Evolutionary conservation across 768 basidiomycete species (phyloP), one percentile per base, ranked within the genome.

Genomic region (Suillus fuscotomentosus): DNA sequence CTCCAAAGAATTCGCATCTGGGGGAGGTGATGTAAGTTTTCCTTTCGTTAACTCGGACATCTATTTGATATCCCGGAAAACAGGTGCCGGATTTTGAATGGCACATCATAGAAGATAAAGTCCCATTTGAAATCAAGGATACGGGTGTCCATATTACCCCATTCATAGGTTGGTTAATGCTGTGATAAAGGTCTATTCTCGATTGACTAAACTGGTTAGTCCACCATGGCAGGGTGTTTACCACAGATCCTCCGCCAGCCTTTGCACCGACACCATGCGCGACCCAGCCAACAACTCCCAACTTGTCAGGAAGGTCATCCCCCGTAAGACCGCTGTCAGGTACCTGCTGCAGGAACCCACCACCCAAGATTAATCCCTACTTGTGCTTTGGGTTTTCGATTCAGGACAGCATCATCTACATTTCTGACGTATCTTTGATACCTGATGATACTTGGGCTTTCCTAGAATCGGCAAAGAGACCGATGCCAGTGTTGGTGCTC

Each of bases 71-170:
- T 39, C 56, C 68, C 60, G 55, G 45, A 45, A 36, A 48, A 20
- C 65, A 94, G 88, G 88, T 95, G 14, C 94, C 94, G 6, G 87
- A 90, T 66, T 89, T 95, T 71, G 82, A 83, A 70, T 95, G 90
- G 89, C 89, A 92, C 68, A 85, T 95, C 60, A 87, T 95, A 67
- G 83, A 87, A 50, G 86, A 92, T 66, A 82, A 82, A 20, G 79
- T 82, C 31, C 82, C 87, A 2, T 91, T 95, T 67, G 85, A 88
- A 62, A 85, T 95, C 31, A 81, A 79, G 60, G 82, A 84, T 61
- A 90, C 86, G 3, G 87, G 86, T 5, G 82, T 92, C 65, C 69
- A 76, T 59, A 75, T 93, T 11, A 87, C 84, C 11, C 91, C 92
- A 8, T 86, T 92, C 70, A 77, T 78, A 71, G 90, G 90, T 88